These are phyloP conservation scores for Lachnellula subtilissima DNA, from an alignment of 2,329 filamentous ascomycete genomes.

Conservation along the genomic window DNA sequence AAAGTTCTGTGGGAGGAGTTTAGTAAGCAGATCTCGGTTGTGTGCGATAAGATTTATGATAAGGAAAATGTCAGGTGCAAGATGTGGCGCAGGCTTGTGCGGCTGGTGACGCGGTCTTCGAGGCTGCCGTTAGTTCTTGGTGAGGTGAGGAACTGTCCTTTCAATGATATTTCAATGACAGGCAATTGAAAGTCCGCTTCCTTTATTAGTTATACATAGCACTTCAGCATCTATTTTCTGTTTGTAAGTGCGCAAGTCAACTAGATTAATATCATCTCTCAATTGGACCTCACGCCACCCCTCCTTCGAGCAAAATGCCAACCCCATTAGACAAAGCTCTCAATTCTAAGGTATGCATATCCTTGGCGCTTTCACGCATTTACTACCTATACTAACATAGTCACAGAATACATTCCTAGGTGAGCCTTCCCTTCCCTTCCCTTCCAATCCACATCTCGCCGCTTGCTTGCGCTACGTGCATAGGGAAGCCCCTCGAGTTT, in stretches of 20 bases:
- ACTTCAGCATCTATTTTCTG: not conserved
- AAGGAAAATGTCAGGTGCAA: not conserved
- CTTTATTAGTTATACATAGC: not conserved
- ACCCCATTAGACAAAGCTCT: slow-evolving; percentile 64
- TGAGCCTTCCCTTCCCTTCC: slow-evolving; percentile 33
- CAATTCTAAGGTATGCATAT: slow-evolving; percentile 57
- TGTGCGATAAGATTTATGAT: not conserved
- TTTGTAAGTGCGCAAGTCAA: slow-evolving; percentile 5
- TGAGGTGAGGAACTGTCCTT: not conserved
- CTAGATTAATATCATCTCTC: not conserved
- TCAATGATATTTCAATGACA: not conserved
- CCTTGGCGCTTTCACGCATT: not conserved
- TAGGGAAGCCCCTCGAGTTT: too few relatives aligned
- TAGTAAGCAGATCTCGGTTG: slow-evolving; percentile 8
- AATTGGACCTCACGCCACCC: slow-evolving; percentile 1
- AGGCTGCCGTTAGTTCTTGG: not conserved
- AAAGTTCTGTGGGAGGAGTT: slow-evolving; percentile 1
- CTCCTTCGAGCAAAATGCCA: slow-evolving; percentile 48
- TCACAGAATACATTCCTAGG: slow-evolving; percentile 64
- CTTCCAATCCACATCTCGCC: not conserved
- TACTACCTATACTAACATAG: slow-evolving; percentile 2
- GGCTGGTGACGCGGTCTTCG: slow-evolving; percentile 10
- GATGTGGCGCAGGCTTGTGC: slow-evolving; percentile 8
- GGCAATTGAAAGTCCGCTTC: not conserved
- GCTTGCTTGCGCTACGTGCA: not conserved